These are phyloP conservation scores for Rhizophagus sp. DNA, from an alignment of 192 early-diverging fungal genomes.

Conservation along the genomic window DNA sequence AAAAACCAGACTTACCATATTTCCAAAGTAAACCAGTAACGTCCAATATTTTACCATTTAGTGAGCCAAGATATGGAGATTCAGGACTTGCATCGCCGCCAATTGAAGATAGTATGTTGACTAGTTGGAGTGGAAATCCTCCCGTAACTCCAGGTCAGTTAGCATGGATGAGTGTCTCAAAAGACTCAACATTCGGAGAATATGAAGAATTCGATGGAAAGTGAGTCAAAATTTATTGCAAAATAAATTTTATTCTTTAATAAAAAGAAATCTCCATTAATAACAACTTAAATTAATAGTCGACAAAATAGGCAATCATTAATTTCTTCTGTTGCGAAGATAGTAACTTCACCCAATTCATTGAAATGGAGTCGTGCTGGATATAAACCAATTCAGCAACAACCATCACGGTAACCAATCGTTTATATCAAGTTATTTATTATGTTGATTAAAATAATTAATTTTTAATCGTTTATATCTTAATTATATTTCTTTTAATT, in stretches of 20 bases:
- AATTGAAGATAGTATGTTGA: neutral
- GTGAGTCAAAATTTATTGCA: neutral
- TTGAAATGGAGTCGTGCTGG: slow-evolving; percentile 19
- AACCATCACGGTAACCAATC: neutral
- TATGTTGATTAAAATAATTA: neutral
- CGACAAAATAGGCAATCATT: neutral
- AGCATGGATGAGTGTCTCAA: slow-evolving; percentile 10
- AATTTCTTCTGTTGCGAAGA: neutral
- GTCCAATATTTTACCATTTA: neutral
- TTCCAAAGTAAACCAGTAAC: neutral
- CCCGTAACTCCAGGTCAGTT: slow-evolving; percentile 19
- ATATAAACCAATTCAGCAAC: slow-evolving; percentile 8
- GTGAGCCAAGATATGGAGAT: neutral
- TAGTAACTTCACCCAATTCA: neutral
- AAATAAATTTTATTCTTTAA: neutral
- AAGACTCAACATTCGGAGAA: neutral
- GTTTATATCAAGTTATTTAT: neutral
- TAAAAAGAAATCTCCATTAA: neutral
- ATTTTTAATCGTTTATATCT: neutral
- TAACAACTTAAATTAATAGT: neutral
- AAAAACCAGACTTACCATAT: slow-evolving; percentile 2
- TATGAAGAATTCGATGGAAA: slow-evolving; percentile 25
- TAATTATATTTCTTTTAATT: neutral
- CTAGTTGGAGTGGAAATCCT: neutral
- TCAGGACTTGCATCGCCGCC: neutral